Evolutionary conservation across 1,284 basidiomycete genomes (phyloP), one percentile per base, ranked within the genome.

Genomic region (Trametes hirsuta): DNA sequence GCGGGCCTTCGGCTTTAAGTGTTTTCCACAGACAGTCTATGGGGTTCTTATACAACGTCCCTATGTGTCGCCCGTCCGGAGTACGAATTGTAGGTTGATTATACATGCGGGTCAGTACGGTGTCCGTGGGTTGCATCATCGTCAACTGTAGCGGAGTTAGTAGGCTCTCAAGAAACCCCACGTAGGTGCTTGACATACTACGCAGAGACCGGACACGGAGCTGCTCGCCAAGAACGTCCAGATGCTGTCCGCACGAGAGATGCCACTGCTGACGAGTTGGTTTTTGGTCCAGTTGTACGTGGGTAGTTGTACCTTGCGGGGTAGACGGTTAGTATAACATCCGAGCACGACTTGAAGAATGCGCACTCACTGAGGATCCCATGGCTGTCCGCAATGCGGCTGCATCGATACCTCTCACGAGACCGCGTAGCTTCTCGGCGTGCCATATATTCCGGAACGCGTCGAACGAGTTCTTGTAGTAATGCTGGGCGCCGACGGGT

Each of bases 21-120:
- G 96, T 99, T 79, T 98, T 97, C 91, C 93, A 97, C 51, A 99
- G 80, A 76, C 96, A 98, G 71, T 98, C 95, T 68, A 98, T 87
- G 1, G 96, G 96, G 72, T 93, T 96, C 73, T 84, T 90, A 78
- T 97, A 98, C 11, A 97, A 78, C 2, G 87, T 79, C 5, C 95
- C 95, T 59, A 87, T 81, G 42, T 86, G 76, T 68, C 81, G 87
- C 37, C 95, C 95, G 59, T 92, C 83, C 2, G 91, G 86, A 53
- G 88, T 82, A 42, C 77, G 80, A 64, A 82, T 79, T 2, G 93
- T 95, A 24, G 93, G 92, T 81, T 97, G 96, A 72, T 98, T 98
- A 77, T 98, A 99, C 86, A 98, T 91, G 60, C 97, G 84, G 8
- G 97, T 98, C 53, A 98, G 77, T 64, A 93, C 91, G 6, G 92